A percentile compares a stretch with the other conserved stretches of the same genome.
phyloP scores from a whole-genome alignment of 2,329 filamentous ascomycete genomes.

The Ophiostoma pallidulum region DNA sequence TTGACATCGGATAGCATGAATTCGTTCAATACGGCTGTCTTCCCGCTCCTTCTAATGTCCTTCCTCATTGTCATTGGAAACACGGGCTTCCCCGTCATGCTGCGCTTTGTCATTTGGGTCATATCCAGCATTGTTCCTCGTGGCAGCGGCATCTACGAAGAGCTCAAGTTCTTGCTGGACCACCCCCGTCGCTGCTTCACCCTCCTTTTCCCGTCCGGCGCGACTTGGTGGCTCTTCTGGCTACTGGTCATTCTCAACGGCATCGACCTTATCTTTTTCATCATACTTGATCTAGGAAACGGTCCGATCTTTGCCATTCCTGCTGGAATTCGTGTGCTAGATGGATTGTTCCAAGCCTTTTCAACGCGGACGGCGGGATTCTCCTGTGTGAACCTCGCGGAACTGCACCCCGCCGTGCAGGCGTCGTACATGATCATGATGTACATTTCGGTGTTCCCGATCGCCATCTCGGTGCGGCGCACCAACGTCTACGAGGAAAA shows the following conservation, averaged over 20 bases:
- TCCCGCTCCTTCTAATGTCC: constrained; percentile 65
- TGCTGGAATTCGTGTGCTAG: constrained; percentile 65
- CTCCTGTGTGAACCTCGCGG: constrained; percentile 64
- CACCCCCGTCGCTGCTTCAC: constrained; percentile 96
- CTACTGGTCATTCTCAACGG: constrained; percentile 75
- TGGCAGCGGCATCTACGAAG: constrained; percentile 71
- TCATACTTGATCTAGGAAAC: constrained; percentile 78
- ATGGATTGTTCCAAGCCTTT: constrained; percentile 83
- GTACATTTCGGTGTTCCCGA: constrained; percentile 97
- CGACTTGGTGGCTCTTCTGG: constrained; percentile 93
- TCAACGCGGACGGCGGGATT: constrained; percentile 89
- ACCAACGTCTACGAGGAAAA: constrained; percentile 97
- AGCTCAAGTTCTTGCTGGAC: constrained; percentile 81
- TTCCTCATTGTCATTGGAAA: constrained; percentile 93
- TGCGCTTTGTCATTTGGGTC: constrained; percentile 87
- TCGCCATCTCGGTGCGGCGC: constrained; percentile 85
- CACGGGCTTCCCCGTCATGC: constrained; percentile 89
- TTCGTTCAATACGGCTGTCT: constrained; percentile 69
- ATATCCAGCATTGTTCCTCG: constrained; percentile 56
- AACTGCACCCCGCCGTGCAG: constrained; percentile 81
- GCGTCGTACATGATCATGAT: constrained; percentile 97
- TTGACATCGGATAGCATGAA: constrained; percentile 90
- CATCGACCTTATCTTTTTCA: constrained; percentile 81
- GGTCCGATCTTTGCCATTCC: constrained; percentile 58
- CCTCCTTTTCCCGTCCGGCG: constrained; percentile 76